phyloP scores from a whole-genome alignment of 176 grass and related monocot genomes.

The Areca catechu region DNA sequence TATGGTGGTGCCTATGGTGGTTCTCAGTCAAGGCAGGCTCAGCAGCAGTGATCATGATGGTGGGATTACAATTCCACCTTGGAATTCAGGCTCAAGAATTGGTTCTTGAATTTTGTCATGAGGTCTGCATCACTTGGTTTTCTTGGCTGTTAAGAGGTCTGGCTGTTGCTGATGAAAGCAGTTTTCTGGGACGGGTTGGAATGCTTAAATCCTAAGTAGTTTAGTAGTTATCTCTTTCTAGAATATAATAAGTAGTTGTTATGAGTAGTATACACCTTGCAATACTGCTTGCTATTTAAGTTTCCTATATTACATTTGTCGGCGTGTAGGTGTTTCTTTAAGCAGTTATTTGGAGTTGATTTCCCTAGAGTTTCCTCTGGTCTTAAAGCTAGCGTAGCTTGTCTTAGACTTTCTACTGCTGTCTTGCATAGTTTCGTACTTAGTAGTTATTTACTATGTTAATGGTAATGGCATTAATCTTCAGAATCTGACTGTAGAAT shows the following conservation, averaged over 20 bases:
- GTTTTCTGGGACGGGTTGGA: slow-evolving; percentile 19
- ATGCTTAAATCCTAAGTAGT: slow-evolving; percentile 26
- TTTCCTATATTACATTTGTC: not conserved
- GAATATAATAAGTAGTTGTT: slow-evolving; percentile 23
- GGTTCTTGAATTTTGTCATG: slow-evolving; percentile 18
- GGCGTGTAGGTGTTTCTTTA: slow-evolving; percentile 4
- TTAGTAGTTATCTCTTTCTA: slow-evolving; percentile 13
- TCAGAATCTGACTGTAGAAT: not conserved
- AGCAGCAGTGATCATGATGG: slow-evolving; percentile 32
- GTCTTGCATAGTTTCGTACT: not conserved
- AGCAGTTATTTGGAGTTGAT: not conserved
- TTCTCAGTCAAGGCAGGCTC: slow-evolving; percentile 71
- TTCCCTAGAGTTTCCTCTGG: slow-evolving; percentile 15
- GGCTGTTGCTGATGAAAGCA: not conserved
- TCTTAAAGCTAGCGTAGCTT: slow-evolving; percentile 21
- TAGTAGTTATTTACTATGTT: slow-evolving; percentile 11
- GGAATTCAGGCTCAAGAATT: not conserved
- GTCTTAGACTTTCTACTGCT: not conserved
- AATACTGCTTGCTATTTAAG: slow-evolving; percentile 12
- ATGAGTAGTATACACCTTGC: slow-evolving; percentile 12
- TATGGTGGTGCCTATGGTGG: slow-evolving; percentile 78
- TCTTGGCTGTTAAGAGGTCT: not conserved
- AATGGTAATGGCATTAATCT: not conserved
- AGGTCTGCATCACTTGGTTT: not conserved
- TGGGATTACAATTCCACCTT: not conserved